Evolutionary conservation across 1,284 basidiomycete species (phyloP), one percentile per base, ranked within the genome.

Genomic region (Phylloboletellus chloephorus): DNA sequence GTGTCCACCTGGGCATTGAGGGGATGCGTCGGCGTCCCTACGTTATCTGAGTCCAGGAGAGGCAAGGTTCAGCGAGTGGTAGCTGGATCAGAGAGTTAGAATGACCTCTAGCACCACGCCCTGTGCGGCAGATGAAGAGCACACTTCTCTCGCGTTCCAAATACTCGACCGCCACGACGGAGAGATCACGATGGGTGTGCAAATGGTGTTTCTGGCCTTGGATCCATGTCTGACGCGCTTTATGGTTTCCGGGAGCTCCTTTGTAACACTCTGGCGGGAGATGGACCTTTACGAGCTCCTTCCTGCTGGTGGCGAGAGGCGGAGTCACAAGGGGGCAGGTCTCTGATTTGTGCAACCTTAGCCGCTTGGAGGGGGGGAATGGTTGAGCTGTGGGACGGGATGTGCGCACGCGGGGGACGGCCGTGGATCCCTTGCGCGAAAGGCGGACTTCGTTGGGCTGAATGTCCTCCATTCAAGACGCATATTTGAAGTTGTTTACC

Each of bases 371-470:
- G 5, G n/a, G 26, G 32, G n/a, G 7, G 26, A n/a, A 22, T n/a
- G 35, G n/a, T 20, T 20, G 30, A 19, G 19, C 17, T 24, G 19
- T 28, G 29, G 37, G 31, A 26, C 22, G 37, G 13, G 38, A 19
- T 1, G 35, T 19, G 22, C 44, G 47, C 20, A 72, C 59, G 12
- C 44, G 44, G 2, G 69, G 69, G 2, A 71, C 47, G 7, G 26
- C 20, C 1, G 56, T 44, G 12, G 41, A 52, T 0, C 68, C 67
- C 45, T 71, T 69, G 31, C 61, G 58, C 22, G 61, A 41, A 36
- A 61, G 51, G 29, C 67, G 66, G 6, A 58, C 36, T 49, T 71
- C 67, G 46, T 71, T 72, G n/a, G 68, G 68, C 37, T 72, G 71
- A 2, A 50, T 46, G 50, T 73, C 69, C 51, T 73, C 71, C 43